A percentile compares a stretch with the other conserved stretches of the same genome.
Conservation (phyloP, 192 early-diverging fungal genomes). For the Gigaspora rosea region DNA sequence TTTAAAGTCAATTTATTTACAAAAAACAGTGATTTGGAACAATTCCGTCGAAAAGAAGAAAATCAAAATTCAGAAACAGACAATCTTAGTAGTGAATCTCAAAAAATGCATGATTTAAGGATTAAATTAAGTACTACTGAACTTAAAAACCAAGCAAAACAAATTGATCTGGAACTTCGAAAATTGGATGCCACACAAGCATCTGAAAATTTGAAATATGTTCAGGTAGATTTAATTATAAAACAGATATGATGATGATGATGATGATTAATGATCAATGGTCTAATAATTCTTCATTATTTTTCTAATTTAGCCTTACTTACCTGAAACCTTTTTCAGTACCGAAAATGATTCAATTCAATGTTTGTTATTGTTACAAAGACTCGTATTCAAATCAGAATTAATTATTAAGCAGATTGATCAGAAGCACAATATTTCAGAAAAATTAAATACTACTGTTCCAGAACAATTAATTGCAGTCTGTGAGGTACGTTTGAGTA, state of each 20-base stretch:
- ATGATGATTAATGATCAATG: neutral
- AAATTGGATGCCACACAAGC: conserved; percentile 87
- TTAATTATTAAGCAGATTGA: conserved; percentile 75
- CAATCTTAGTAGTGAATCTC: conserved; percentile 66
- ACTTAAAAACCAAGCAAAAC: conserved; percentile 83
- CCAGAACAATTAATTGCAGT: conserved; percentile 56
- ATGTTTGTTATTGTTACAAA: conserved; percentile 74
- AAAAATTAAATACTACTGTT: conserved; percentile 59
- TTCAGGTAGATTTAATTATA: conserved; percentile 34
- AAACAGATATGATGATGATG: too few relatives aligned
- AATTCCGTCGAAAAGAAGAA: conserved; percentile 67
- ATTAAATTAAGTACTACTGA: conserved; percentile 78
- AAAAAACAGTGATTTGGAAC: conserved; percentile 63
- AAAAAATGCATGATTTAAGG: conserved; percentile 80
- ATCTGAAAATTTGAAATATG: conserved; percentile 63
- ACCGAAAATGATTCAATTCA: conserved; percentile 78
- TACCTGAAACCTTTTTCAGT: conserved; percentile 83
- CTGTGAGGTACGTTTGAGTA: conserved; percentile 46
- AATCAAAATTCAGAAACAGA: conserved; percentile 59
- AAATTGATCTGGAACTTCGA: conserved; percentile 88
- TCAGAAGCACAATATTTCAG: conserved; percentile 54
- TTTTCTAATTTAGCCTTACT: conserved; percentile 63
- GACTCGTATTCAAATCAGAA: conserved; percentile 81
- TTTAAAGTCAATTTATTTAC: conserved; percentile 3
- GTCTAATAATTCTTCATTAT: neutral